Percentiles rank a stretch among this genome's conserved stretches.
These are phyloP conservation scores for Epicoccum sorghinum DNA, from an alignment of 2,329 filamentous ascomycete species.

Conservation along the genomic window DNA sequence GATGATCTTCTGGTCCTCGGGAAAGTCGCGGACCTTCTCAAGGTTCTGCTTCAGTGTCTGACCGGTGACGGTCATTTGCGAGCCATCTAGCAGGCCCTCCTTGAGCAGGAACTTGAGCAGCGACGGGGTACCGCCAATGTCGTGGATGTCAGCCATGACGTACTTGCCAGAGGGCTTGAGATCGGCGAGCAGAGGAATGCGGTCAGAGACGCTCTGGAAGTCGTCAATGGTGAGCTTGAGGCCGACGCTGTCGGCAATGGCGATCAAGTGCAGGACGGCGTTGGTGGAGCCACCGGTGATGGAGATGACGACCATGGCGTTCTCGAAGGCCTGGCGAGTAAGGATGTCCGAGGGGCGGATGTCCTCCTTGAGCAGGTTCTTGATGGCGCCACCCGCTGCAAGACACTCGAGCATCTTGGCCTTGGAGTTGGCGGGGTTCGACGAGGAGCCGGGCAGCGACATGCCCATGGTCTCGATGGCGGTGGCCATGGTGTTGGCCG, in stretches of 20 bases:
- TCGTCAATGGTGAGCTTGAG: slow-evolving; percentile 59
- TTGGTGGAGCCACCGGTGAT: slow-evolving; percentile 59
- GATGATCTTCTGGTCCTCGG: slow-evolving; percentile 72
- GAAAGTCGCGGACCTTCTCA: slow-evolving; percentile 66
- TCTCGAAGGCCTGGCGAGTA: slow-evolving; percentile 56
- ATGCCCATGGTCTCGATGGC: slow-evolving; percentile 59
- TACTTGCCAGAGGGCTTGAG: slow-evolving; percentile 61
- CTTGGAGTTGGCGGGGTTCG: slow-evolving; percentile 58
- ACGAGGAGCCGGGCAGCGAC: slow-evolving; percentile 58
- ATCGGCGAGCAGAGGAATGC: slow-evolving; percentile 58
- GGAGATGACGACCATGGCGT: slow-evolving; percentile 59
- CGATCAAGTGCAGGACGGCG: slow-evolving; percentile 58
- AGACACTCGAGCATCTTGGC: slow-evolving; percentile 59
- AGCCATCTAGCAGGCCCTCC: slow-evolving; percentile 57
- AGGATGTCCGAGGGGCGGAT: slow-evolving; percentile 58
- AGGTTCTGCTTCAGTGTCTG: slow-evolving; percentile 58
- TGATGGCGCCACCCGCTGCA: slow-evolving; percentile 57
- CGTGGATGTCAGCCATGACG: slow-evolving; percentile 65
- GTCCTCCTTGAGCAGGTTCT: slow-evolving; percentile 58
- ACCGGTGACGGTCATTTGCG: slow-evolving; percentile 57
- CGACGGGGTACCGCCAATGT: slow-evolving; percentile 58
- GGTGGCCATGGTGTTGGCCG: slow-evolving; percentile 60
- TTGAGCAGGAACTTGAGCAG: slow-evolving; percentile 58
- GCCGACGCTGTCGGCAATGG: slow-evolving; percentile 58
- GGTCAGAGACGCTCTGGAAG: slow-evolving; percentile 58